Conservation (phyloP, 2,329 filamentous ascomycete genomes). For the Shiraia sp. region DNA sequence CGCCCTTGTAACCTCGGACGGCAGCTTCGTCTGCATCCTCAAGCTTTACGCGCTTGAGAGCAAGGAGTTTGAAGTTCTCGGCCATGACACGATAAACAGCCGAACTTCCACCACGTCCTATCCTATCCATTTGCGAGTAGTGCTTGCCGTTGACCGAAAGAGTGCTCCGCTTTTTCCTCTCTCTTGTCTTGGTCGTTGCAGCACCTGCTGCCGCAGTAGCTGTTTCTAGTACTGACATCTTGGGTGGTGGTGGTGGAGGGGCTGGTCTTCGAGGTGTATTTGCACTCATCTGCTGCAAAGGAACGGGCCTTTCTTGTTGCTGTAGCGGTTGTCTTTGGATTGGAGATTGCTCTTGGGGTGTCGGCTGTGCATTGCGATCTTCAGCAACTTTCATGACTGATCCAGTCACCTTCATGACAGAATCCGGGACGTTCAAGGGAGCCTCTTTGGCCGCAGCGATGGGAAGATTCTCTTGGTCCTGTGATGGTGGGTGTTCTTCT, state of each 20-base stretch:
- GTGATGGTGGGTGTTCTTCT: constrained; percentile 47
- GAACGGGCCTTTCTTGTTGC: constrained; percentile 49
- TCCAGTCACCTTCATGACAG: constrained; percentile 36
- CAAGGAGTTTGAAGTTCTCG: constrained; percentile 94
- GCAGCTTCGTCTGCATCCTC: constrained; percentile 85
- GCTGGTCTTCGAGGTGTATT: constrained; percentile 80
- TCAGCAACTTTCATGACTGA: constrained; percentile 43
- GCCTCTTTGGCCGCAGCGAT: constrained; percentile 35
- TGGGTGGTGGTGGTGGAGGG: constrained; percentile 79
- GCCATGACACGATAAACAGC: constrained; percentile 97
- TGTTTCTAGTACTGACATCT: constrained; percentile 94
- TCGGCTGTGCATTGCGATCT: constrained; percentile 23
- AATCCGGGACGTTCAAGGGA: constrained; percentile 30
- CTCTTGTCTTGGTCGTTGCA: constrained; percentile 69
- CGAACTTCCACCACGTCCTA: constrained; percentile 89
- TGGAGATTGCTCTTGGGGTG: constrained; percentile 32
- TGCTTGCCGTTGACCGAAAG: constrained; percentile 88
- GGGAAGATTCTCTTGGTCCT: constrained; percentile 85
- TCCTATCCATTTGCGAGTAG: constrained; percentile 86
- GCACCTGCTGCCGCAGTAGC: constrained; percentile 84
- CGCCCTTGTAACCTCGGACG: constrained; percentile 86
- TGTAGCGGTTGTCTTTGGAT: constrained; percentile 43
- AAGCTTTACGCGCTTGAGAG: constrained; percentile 87
- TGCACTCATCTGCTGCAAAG: constrained; percentile 58
- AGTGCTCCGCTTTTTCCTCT: constrained; percentile 78